Conservation (phyloP, 306 rosid genomes). For the Senna siamea region DNA sequence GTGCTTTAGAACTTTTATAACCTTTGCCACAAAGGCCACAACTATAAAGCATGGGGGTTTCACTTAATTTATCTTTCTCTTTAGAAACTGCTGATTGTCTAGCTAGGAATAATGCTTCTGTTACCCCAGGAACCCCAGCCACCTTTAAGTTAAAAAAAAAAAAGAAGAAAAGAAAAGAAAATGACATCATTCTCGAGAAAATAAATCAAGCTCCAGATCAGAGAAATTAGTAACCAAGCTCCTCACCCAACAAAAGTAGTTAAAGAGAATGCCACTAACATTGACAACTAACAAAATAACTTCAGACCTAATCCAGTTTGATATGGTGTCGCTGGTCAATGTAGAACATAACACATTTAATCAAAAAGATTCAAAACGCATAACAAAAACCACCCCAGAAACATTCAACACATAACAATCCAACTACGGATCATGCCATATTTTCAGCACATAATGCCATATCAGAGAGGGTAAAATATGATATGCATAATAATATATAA, state of each 20-base stretch:
- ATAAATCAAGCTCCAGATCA: conserved; percentile 15
- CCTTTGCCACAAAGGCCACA: conserved; percentile 91
- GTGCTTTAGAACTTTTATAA: conserved; percentile 84
- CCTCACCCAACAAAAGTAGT: not conserved
- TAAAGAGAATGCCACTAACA: not conserved
- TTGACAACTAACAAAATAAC: not conserved
- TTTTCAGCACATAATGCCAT: not conserved
- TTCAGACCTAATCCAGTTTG: not conserved
- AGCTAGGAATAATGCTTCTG: conserved; percentile 77
- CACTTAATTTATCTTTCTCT: conserved; percentile 63
- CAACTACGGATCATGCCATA: not conserved
- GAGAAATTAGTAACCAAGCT: conserved; percentile 8
- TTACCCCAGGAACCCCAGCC: conserved; percentile 98
- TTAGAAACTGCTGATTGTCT: conserved; percentile 75
- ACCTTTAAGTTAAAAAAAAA: conserved; percentile 45
- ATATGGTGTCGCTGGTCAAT: not conserved
- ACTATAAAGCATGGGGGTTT: conserved; percentile 86
- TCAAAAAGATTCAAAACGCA: not conserved
- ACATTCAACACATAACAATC: not conserved
- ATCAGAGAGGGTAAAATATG: not conserved
- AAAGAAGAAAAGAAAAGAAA: not conserved
- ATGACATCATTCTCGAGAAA: not conserved
- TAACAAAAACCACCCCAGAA: not conserved
- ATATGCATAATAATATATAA: not conserved
- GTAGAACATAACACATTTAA: not conserved